Conservation (phyloP, 805 yeast genomes). For the Metschnikowia cerradonensis region DNA sequence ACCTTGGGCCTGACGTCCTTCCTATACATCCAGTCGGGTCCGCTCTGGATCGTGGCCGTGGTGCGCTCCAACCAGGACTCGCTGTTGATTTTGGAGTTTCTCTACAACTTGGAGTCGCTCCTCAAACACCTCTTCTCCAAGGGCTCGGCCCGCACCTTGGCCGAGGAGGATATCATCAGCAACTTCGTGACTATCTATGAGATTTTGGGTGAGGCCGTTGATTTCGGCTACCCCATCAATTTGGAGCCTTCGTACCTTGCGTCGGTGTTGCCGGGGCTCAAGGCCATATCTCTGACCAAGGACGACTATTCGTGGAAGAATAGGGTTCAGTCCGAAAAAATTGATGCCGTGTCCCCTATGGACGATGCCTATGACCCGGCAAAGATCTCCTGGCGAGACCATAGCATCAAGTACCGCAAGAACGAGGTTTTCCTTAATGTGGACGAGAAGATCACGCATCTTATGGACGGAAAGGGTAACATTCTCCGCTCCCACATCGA, state of each 20-base stretch:
- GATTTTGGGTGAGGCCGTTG: slow-evolving; percentile 68
- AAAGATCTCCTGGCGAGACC: slow-evolving; percentile 63
- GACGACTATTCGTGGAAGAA: slow-evolving; percentile 4
- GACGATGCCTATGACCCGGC: slow-evolving; percentile 14
- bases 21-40: slow-evolving; percentile 60
- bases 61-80: slow-evolving; percentile 87
- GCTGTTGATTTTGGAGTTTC: slow-evolving; percentile 71
- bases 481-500: slow-evolving; percentile 68
- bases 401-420: slow-evolving; percentile 70
- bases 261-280: slow-evolving; percentile 15
- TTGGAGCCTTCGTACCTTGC: slow-evolving; percentile 41
- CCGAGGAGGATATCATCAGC: slow-evolving; percentile 47
- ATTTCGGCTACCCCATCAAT: slow-evolving; percentile 73
- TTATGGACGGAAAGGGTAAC: slow-evolving; percentile 62
- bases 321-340: not conserved
- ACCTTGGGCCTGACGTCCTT: slow-evolving; percentile 93
- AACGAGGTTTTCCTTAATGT: slow-evolving; percentile 79
- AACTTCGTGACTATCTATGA: slow-evolving; percentile 73
- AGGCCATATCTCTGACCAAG: slow-evolving; percentile 6
- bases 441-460: slow-evolving; percentile 66
- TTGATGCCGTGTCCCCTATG: slow-evolving; percentile 4
- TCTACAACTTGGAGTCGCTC: slow-evolving; percentile 57
- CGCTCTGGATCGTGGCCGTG: slow-evolving; percentile 83
- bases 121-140: slow-evolving; percentile 33
- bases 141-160: slow-evolving; percentile 16